A percentile compares a stretch with the other conserved stretches of the same genome.
These are phyloP conservation scores for Solanum chaucha DNA, from an alignment of 257 asterid genomes.

Conservation along the genomic window DNA sequence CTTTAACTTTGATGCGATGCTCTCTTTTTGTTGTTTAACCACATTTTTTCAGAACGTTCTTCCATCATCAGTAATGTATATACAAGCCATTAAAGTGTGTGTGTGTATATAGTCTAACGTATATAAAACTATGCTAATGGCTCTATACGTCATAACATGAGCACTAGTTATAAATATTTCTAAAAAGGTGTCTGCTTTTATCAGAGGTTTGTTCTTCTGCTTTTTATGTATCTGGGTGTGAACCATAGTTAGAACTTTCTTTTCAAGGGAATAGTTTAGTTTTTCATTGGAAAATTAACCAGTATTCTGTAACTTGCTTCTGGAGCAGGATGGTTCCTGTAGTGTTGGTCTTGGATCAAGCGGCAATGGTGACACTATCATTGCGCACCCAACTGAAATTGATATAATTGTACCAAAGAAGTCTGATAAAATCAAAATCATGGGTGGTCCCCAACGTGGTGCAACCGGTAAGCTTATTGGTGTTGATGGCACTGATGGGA, in stretches of 20 bases:
- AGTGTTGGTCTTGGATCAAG: slow-evolving; percentile 62
- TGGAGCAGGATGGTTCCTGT: slow-evolving; percentile 76
- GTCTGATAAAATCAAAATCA: slow-evolving; percentile 66
- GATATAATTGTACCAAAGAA: slow-evolving; percentile 65
- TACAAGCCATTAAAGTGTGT: background rate
- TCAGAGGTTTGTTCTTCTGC: background rate
- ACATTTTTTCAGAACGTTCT: background rate
- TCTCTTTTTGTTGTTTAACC: background rate
- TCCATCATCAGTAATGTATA: background rate
- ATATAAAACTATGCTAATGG: background rate
- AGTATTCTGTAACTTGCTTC: background rate
- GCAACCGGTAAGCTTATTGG: slow-evolving; percentile 82
- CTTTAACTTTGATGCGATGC: background rate
- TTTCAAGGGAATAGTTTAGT: background rate
- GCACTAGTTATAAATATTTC: background rate
- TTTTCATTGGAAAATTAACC: background rate
- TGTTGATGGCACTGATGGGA: slow-evolving; percentile 84
- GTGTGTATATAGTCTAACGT: background rate
- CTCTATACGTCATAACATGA: background rate
- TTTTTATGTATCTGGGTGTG: background rate
- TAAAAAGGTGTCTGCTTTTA: background rate
- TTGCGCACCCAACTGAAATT: slow-evolving; percentile 48
- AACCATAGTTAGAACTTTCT: background rate
- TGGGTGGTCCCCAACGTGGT: slow-evolving; percentile 87
- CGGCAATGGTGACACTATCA: slow-evolving; percentile 60